These are phyloP conservation scores for Globisporangium radiosum DNA, from an alignment of 352 stramenopile species.

Conservation along the genomic window DNA sequence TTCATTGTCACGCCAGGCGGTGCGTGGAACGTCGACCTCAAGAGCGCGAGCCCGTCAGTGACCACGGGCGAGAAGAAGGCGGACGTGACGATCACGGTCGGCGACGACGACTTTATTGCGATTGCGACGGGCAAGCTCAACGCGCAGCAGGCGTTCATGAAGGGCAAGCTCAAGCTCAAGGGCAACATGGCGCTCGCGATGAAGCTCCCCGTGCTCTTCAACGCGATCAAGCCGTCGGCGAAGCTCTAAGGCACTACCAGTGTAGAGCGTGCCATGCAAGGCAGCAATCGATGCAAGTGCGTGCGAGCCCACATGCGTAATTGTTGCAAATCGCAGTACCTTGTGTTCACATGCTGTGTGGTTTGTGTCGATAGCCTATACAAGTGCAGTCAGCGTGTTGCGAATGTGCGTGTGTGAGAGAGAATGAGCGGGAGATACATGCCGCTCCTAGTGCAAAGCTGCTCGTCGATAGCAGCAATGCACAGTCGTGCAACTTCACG, in stretches of 20 bases:
- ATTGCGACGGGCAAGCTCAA: conserved; percentile 87
- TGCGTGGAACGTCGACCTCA: conserved; percentile 78
- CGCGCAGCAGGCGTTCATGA: conserved; percentile 92
- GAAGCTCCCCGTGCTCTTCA: conserved; percentile 92
- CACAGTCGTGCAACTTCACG: too few species aligned
- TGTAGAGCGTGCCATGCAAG: background rate
- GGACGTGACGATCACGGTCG: conserved; percentile 72
- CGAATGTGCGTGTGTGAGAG: too few species aligned
- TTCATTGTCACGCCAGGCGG: conserved; percentile 68
- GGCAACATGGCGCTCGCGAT: conserved; percentile 94
- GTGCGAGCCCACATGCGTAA: too few species aligned
- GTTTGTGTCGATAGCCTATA: too few species aligned
- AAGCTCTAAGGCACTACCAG: conserved; percentile 43
- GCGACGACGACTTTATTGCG: conserved; percentile 72
- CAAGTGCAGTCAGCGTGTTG: too few species aligned
- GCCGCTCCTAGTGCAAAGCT: too few species aligned
- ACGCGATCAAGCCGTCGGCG: conserved; percentile 77
- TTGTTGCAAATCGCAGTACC: too few species aligned
- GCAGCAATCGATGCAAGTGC: background rate
- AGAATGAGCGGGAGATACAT: too few species aligned
- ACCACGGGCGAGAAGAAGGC: conserved; percentile 62
- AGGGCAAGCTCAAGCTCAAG: conserved; percentile 94
- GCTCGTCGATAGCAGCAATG: too few species aligned
- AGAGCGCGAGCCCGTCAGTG: conserved; percentile 45
- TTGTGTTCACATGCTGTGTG: too few species aligned